Evolutionary conservation across 2,329 filamentous ascomycete genomes (phyloP).

Genomic region (Arthrinium phaeospermum): DNA sequence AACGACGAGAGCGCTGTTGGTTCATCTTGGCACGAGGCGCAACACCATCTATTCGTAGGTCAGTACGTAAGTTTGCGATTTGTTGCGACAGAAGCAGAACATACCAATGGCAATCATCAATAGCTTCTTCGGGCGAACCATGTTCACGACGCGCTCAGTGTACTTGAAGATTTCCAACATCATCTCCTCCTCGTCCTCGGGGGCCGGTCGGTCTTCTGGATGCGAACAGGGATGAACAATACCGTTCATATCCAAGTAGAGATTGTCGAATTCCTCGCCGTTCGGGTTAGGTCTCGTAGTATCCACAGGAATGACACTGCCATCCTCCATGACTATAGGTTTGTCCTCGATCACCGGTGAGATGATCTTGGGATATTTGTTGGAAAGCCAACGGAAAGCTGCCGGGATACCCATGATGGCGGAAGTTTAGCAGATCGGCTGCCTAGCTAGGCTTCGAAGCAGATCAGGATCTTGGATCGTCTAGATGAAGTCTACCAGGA

Average conservation of each 20-base stretch:
- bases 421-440: neutral
- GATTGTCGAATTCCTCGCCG: slow-evolving; percentile 95
- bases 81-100: slow-evolving; percentile 39
- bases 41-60: slow-evolving; percentile 74
- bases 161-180: slow-evolving; percentile 99
- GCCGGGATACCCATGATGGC: slow-evolving; percentile 85
- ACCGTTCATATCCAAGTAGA: slow-evolving; percentile 99
- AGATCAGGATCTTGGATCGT: neutral
- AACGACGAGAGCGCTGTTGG: slow-evolving; percentile 94
- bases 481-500: neutral
- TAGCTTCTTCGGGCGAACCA: slow-evolving; percentile 94
- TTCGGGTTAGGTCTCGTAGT: slow-evolving; percentile 88
- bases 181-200: slow-evolving; percentile 97
- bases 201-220: slow-evolving; percentile 89
- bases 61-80: slow-evolving; percentile 29
- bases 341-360: slow-evolving; percentile 87
- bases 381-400: slow-evolving; percentile 94
- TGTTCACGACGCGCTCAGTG: slow-evolving; percentile 98
- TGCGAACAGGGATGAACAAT: slow-evolving; percentile 99
- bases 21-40: slow-evolving; percentile 99
- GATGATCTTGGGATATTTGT: slow-evolving; percentile 97
- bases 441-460: neutral
- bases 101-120: slow-evolving; percentile 95
- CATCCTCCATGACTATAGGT: slow-evolving; percentile 80
- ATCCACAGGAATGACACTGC: slow-evolving; percentile 83